These are phyloP conservation scores for Nitzschia palea DNA, from an alignment of 108 stramenopile genomes.

Conservation along the genomic window DNA sequence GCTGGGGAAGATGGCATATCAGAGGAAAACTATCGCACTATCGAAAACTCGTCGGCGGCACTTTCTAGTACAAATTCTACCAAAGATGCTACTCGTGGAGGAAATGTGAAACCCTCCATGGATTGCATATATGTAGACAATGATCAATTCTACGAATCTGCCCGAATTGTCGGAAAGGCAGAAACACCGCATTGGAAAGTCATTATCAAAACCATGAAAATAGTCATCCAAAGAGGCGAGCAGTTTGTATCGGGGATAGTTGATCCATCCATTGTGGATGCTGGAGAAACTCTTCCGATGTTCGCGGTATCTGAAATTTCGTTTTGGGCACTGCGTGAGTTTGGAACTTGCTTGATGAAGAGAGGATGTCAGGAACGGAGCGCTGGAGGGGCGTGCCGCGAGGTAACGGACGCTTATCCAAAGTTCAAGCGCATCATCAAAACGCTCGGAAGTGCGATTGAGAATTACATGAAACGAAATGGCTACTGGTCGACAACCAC, in stretches of 20 bases:
- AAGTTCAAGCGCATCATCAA: conserved; percentile 49
- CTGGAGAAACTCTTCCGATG: conserved; percentile 28
- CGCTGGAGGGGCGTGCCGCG: conserved; percentile 15
- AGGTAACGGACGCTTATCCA: conserved; percentile 34
- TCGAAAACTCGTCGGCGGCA: neutral
- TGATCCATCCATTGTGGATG: conserved; percentile 1
- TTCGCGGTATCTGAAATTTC: conserved; percentile 49
- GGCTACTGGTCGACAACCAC: conserved; percentile 29
- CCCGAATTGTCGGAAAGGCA: conserved; percentile 24
- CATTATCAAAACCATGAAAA: conserved; percentile 39
- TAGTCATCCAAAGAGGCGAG: conserved; percentile 33
- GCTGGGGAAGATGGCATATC: conserved; percentile 8
- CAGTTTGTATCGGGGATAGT: conserved; percentile 22
- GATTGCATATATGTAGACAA: conserved; percentile 73
- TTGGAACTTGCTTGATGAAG: conserved; percentile 48
- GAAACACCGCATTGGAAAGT: conserved; percentile 45
- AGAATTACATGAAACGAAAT: conserved; percentile 38
- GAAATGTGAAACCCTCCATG: conserved; percentile 21
- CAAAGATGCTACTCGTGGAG: neutral
- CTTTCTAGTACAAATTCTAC: neutral
- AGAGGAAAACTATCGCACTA: neutral
- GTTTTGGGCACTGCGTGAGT: conserved; percentile 56
- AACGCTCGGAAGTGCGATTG: conserved; percentile 50
- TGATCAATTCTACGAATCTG: conserved; percentile 64
- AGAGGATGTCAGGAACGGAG: conserved; percentile 19